Conservation (phyloP, 176 grass and related monocot genomes). For the Aegilops speltoides region DNA sequence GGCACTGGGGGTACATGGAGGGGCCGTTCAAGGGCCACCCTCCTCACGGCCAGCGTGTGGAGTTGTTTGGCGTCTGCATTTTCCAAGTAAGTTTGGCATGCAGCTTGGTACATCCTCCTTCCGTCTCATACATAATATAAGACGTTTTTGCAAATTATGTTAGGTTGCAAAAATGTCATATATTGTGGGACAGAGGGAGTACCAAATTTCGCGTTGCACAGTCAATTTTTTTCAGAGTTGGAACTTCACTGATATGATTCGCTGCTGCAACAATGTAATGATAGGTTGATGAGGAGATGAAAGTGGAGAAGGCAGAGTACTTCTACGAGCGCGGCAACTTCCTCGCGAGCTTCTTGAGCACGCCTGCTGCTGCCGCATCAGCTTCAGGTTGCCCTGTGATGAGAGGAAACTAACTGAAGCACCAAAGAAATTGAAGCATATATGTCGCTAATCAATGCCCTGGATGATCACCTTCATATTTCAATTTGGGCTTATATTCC, state of each 20-base stretch:
- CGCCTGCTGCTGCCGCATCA: not conserved
- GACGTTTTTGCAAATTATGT: too few species aligned
- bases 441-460: not conserved
- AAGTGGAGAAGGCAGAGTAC: slow-evolving; percentile 55
- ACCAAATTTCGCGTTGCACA: not conserved
- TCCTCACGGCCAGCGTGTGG: slow-evolving; percentile 38
- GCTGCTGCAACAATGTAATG: not conserved
- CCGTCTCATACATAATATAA: too few species aligned
- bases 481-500: too few species aligned
- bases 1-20: slow-evolving; percentile 86
- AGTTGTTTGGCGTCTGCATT: slow-evolving; percentile 60
- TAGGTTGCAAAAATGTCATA: too few species aligned
- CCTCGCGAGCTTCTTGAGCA: slow-evolving; percentile 52
- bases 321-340: slow-evolving; percentile 77
- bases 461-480: not conserved
- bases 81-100: slow-evolving; percentile 41
- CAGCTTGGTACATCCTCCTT: too few species aligned
- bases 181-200: too few species aligned
- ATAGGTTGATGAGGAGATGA: slow-evolving; percentile 53
- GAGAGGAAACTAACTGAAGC: slow-evolving; percentile 19
- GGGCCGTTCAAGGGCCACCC: slow-evolving; percentile 67
- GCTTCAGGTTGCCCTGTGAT: slow-evolving; percentile 42
- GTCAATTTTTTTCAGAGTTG: not conserved
- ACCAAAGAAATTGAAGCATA: not conserved
- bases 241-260: not conserved